Percentiles rank a stretch among this genome's conserved stretches.
These are phyloP conservation scores for Neotropicomus parvogracilis DNA, from an alignment of 1,284 basidiomycete species.

Conservation along the genomic window DNA sequence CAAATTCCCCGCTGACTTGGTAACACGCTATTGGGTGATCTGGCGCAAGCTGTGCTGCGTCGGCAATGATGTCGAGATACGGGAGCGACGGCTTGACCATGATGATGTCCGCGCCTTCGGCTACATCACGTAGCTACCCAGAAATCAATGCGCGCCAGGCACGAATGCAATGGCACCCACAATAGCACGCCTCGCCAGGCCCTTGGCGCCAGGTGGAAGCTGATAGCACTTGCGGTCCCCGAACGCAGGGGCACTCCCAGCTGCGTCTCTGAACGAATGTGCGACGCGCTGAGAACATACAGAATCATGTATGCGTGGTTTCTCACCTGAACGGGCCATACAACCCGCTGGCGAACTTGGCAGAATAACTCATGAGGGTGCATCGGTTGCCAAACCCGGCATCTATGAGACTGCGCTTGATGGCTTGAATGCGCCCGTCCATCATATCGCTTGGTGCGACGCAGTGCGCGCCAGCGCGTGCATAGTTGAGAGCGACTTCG, in stretches of 20 bases:
- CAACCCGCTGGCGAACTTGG: constrained; percentile 95
- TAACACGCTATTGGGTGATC: constrained; percentile 93
- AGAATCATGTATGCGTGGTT: neutral
- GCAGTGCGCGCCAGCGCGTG: constrained; percentile 92
- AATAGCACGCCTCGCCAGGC: constrained; percentile 90
- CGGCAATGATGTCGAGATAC: constrained; percentile 94
- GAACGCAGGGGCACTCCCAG: constrained; percentile 90
- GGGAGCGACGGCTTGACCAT: constrained; percentile 98
- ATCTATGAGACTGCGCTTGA: constrained; percentile 84
- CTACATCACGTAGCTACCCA: constrained; percentile 76
- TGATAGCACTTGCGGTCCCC: constrained; percentile 98
- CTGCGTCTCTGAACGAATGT: constrained; percentile 73
- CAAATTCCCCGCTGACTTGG: constrained; percentile 95
- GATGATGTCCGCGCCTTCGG: constrained; percentile 97
- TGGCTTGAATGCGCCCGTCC: constrained; percentile 91
- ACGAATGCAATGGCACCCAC: constrained; percentile 43
- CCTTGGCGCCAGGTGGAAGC: constrained; percentile 84
- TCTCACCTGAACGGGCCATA: constrained; percentile 95
- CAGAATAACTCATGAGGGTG: constrained; percentile 97
- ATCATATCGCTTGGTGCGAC: constrained; percentile 99
- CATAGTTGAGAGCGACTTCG: constrained; percentile 90
- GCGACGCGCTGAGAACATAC: constrained; percentile 1
- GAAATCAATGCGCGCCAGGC: neutral
- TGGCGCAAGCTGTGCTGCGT: constrained; percentile 78
- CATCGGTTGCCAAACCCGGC: constrained; percentile 82